Conservation (phyloP, 2,329 filamentous ascomycete genomes). For the Aspergillus sp. region DNA sequence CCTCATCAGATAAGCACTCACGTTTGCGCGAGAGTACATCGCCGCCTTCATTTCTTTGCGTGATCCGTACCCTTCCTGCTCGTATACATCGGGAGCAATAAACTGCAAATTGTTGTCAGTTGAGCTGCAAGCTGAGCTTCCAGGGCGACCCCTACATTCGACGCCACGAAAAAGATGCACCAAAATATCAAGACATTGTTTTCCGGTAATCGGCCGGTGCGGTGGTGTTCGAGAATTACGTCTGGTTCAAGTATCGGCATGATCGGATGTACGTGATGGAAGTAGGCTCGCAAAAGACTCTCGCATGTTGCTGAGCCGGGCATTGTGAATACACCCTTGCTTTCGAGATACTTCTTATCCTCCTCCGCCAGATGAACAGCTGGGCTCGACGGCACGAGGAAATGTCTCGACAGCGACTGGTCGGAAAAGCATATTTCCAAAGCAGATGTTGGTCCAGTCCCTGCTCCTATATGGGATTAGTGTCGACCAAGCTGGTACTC, state of each 20-base stretch:
- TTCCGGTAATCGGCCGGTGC: slow-evolving; percentile 27
- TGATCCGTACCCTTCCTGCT: slow-evolving; percentile 35
- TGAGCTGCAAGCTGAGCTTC: not conserved
- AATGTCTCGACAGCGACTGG: slow-evolving; percentile 22
- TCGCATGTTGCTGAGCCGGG: slow-evolving; percentile 33
- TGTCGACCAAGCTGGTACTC: too few species aligned
- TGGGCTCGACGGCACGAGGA: slow-evolving; percentile 20
- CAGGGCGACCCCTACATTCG: slow-evolving; percentile 27
- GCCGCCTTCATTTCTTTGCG: slow-evolving; percentile 40
- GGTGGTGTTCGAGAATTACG: slow-evolving; percentile 31
- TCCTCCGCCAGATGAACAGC: slow-evolving; percentile 17
- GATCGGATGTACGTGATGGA: slow-evolving; percentile 42
- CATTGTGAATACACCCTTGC: slow-evolving; percentile 39
- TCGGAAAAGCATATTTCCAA: slow-evolving; percentile 23
- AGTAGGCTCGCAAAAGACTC: slow-evolving; percentile 38
- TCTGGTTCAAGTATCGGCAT: slow-evolving; percentile 40
- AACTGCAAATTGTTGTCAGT: slow-evolving; percentile 23
- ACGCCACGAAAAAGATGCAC: slow-evolving; percentile 43
- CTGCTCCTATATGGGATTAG: slow-evolving; percentile 19
- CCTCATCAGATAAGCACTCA: slow-evolving; percentile 22
- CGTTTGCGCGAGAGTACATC: slow-evolving; percentile 43
- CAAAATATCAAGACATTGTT: slow-evolving; percentile 43
- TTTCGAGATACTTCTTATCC: slow-evolving; percentile 28
- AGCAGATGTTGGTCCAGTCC: slow-evolving; percentile 24
- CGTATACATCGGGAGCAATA: slow-evolving; percentile 22